Percentiles rank a stretch among this genome's conserved stretches.
These are phyloP conservation scores for Saposhnikovia divaricata DNA, from an alignment of 129 eudicot genomes.

Conservation along the genomic window DNA sequence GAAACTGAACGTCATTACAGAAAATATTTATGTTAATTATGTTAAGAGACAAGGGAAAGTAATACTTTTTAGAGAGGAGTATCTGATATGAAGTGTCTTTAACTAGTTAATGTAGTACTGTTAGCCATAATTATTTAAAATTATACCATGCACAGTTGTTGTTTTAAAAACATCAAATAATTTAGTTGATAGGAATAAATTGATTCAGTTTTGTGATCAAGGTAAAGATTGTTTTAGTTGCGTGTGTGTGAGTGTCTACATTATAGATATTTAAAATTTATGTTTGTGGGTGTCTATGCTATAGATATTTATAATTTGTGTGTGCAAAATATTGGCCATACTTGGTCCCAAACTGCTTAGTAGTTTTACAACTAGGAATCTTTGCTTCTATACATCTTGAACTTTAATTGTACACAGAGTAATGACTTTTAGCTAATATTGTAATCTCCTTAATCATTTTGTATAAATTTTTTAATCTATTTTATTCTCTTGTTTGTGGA, in stretches of 20 bases:
- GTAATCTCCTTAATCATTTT: not conserved
- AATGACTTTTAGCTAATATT: not conserved
- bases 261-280: not conserved
- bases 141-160: not conserved
- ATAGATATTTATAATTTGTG: not conserved
- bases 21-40: not conserved
- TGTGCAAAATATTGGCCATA: not conserved
- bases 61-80: not conserved
- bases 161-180: not conserved
- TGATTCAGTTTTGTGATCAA: constrained; percentile 10
- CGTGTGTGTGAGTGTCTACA: too few species aligned
- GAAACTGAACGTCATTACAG: not conserved
- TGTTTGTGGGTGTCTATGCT: not conserved
- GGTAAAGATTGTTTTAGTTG: not conserved
- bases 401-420: not conserved
- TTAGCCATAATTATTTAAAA: not conserved
- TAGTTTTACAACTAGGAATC: not conserved
- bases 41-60: not conserved
- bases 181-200: not conserved
- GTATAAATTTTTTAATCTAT: not conserved
- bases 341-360: not conserved
- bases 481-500: not conserved
- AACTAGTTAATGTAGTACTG: not conserved
- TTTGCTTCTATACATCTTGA: not conserved
- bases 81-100: not conserved